Base-by-base conservation (phyloP, 1,284 basidiomycete species). In the Naganishia cerealis region DNA sequence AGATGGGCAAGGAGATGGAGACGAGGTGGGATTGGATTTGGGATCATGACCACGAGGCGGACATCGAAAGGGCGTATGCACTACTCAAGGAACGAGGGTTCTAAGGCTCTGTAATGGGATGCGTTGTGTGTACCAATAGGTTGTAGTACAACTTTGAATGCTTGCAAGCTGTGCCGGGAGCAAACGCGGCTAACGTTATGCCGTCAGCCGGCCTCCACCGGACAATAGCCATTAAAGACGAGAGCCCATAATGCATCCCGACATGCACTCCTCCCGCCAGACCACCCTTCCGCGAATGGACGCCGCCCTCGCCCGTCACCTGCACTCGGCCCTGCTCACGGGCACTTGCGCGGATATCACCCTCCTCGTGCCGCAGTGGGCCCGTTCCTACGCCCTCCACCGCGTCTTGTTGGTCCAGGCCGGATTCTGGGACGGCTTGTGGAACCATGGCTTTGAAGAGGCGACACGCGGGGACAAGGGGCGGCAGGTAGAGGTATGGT, bases 331-430 rank as follows among this genome's bases (percentile, higher is more conserved):
- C 1, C 88, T 94, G 76, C 82, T 92, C 16, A 82, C 87, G 66
- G 86, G 85, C 26, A 84, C 84, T 68, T 90, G 90, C 1, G 84
- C 90, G 18, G 92, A 94, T 79, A 87, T 93, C 69, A 83, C 87
- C 53, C 82, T 94, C 66, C 82, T 85, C 65, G 84, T 93, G 24
- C 81, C 82, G 24, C 89, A 88, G 6, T 94, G 91, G 91, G 80
- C 82, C 59, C 89, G 90, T 1, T 81, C 87, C 43, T 94, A 93
- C 81, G 85, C 83, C 42, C 83, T 92, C 2, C 92, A 94, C 80
- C 85, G 87, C 40, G 88, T 93, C 68, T 86, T 94, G 42, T 86
- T 94, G 61, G 91, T 91, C 62, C 92, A 94, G 78, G 87, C 90
- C n/a, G 56, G 87, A 13, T 94, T 91, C 84, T 94, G 94, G 80